Evolutionary conservation across 495 filamentous ascomycete genomes (phyloP).

Genomic region (Penicillium canariense): DNA sequence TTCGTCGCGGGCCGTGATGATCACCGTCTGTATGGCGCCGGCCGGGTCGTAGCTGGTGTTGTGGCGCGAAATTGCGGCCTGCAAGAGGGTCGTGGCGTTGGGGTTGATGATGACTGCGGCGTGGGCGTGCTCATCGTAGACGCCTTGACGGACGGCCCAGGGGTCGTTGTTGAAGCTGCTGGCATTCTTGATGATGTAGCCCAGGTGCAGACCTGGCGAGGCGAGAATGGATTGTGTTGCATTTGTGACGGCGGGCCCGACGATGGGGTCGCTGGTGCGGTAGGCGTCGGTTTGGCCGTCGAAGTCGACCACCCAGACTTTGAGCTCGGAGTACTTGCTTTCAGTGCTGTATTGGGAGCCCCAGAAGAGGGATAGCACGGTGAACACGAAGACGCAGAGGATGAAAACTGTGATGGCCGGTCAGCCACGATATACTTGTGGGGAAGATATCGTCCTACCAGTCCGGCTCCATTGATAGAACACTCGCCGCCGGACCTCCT

Average conservation of each 20-base stretch:
- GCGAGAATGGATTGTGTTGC: conserved; percentile 36
- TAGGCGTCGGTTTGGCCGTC: conserved; percentile 58
- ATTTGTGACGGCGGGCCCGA: conserved; percentile 56
- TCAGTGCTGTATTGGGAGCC: conserved; percentile 52
- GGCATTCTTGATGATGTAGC: conserved; percentile 50
- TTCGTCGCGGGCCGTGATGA: conserved; percentile 58
- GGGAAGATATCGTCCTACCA: conserved; percentile 13
- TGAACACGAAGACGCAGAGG: conserved; percentile 52
- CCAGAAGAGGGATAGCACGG: conserved; percentile 61
- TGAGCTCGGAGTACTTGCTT: conserved; percentile 45
- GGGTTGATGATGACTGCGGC: conserved; percentile 64
- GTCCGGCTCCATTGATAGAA: conserved; percentile 35
- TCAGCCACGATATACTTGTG: not conserved
- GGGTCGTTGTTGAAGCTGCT: conserved; percentile 58
- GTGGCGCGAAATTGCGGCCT: conserved; percentile 51
- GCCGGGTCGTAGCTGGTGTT: conserved; percentile 64
- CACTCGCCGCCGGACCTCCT: conserved; percentile 45
- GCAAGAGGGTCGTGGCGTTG: conserved; percentile 62
- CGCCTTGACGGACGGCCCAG: conserved; percentile 54
- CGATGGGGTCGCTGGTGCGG: conserved; percentile 41
- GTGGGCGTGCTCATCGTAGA: conserved; percentile 63
- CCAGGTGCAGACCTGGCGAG: conserved; percentile 36
- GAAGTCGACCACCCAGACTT: conserved; percentile 65
- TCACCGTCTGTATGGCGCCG: conserved; percentile 59
- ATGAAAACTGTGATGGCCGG: conserved; percentile 42